phyloP scores from a whole-genome alignment of 768 basidiomycete genomes.

The Trametes punicea region DNA sequence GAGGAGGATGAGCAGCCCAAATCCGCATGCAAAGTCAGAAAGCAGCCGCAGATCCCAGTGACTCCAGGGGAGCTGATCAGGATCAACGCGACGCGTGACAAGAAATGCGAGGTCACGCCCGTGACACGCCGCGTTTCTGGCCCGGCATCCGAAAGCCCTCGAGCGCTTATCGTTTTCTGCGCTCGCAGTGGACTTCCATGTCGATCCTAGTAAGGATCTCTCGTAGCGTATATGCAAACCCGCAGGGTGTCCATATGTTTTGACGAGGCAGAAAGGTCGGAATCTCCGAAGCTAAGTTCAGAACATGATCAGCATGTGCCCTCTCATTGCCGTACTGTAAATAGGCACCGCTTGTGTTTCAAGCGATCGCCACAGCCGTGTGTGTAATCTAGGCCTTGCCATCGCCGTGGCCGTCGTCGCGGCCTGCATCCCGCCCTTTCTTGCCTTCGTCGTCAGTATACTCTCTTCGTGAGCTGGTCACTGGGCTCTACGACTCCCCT shows the following conservation, averaged over 20 bases:
- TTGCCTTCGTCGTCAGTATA: slow-evolving; percentile 1
- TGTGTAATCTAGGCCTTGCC: neutral
- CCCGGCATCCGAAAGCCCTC: too few relatives aligned
- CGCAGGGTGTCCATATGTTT: too few relatives aligned
- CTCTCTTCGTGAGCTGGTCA: too few relatives aligned
- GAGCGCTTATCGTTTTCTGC: neutral
- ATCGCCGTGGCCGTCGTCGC: neutral
- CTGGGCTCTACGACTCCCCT: neutral
- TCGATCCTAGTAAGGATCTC: too few relatives aligned
- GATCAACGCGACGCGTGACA: slow-evolving; percentile 22
- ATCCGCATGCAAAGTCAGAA: slow-evolving; percentile 9
- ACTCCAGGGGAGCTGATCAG: slow-evolving; percentile 15
- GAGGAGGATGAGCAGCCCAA: slow-evolving; percentile 9
- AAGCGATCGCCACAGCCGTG: neutral
- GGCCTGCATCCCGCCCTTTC: neutral
- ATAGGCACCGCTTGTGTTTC: neutral
- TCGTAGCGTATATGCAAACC: too few relatives aligned
- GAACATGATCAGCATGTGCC: neutral
- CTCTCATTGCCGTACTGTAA: too few relatives aligned
- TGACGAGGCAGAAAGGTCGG: neutral
- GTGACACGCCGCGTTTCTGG: slow-evolving; percentile 2
- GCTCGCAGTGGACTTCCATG: too few relatives aligned
- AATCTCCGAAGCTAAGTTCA: slow-evolving; percentile 4
- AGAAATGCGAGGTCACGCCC: neutral
- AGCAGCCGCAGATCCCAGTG: slow-evolving; percentile 1